Conservation (phyloP, 805 yeast species). For the Nakazawaea wickerhamii region DNA sequence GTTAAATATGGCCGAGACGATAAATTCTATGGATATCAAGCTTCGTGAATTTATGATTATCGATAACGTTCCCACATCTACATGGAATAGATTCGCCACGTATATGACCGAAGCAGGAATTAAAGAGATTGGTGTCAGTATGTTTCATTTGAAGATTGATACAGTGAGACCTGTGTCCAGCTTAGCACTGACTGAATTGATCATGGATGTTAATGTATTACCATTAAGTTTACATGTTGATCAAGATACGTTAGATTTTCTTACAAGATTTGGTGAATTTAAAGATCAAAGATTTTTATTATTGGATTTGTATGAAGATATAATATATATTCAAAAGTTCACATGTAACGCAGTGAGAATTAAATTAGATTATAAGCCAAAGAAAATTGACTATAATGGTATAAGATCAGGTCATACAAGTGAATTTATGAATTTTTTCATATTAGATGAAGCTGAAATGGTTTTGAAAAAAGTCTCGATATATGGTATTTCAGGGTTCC, state of each 20-base stretch:
- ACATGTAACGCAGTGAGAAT: constrained; percentile 54
- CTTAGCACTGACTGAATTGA: constrained; percentile 65
- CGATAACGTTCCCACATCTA: constrained; percentile 80
- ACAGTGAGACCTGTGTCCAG: constrained; percentile 60
- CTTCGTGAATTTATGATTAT: constrained; percentile 53
- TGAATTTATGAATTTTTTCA: constrained; percentile 85
- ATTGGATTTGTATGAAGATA: constrained; percentile 55
- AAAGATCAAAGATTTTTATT: constrained; percentile 63
- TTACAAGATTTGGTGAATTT: constrained; percentile 76
- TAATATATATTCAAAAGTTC: constrained; percentile 62
- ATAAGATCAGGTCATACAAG: constrained; percentile 80
- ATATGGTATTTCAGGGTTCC: constrained; percentile 75
- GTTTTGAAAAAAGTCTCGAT: constrained; percentile 54
- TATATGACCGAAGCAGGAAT: constrained; percentile 65
- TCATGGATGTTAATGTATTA: constrained; percentile 46
- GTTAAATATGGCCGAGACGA: constrained; percentile 32
- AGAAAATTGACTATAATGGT: constrained; percentile 79
- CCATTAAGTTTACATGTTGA: constrained; percentile 85
- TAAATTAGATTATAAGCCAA: constrained; percentile 87
- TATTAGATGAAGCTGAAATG: constrained; percentile 79
- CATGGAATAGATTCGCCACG: constrained; percentile 83
- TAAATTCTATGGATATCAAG: constrained; percentile 44
- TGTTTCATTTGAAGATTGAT: constrained; percentile 49
- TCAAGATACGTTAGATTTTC: constrained; percentile 87
- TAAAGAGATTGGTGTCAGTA: constrained; percentile 60